These are phyloP conservation scores for Picocystis sp. DNA, from an alignment of 163 green algal genomes.

Conservation along the genomic window DNA sequence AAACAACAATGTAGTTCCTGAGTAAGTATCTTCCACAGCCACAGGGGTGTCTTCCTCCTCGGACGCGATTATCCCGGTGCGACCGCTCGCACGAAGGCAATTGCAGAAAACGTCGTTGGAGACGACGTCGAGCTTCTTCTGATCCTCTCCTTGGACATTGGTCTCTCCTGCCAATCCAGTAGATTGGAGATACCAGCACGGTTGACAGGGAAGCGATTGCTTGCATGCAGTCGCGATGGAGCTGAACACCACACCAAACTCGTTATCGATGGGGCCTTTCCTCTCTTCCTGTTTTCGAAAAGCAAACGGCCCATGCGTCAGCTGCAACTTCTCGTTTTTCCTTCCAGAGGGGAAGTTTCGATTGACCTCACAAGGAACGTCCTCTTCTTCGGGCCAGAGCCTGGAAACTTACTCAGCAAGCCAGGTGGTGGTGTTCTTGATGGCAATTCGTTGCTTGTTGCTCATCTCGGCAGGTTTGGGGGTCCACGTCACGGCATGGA, in stretches of 20 bases:
- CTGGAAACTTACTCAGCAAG: conserved; percentile 41
- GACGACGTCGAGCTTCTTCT: conserved; percentile 99
- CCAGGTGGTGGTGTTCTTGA: conserved; percentile 65
- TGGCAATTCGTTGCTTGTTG: conserved; percentile 22
- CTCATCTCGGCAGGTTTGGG: no score
- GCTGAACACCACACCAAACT: conserved; percentile 83
- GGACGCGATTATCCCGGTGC: conserved; percentile 17
- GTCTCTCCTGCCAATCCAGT: conserved; percentile 49
- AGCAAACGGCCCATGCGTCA: no score
- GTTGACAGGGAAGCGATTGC: conserved; percentile 78
- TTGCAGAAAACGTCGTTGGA: conserved; percentile 95
- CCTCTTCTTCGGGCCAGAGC: background rate
- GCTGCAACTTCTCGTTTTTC: no score
- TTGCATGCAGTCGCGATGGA: conserved; percentile 92
- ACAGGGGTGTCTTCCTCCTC: conserved; percentile 15
- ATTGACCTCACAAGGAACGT: background rate
- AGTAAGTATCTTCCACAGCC: conserved; percentile 85
- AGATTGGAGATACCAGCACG: conserved; percentile 79
- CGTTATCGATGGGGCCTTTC: conserved; percentile 63
- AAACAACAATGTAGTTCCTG: conserved; percentile 95
- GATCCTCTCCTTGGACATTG: conserved; percentile 86
- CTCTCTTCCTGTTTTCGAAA: conserved; percentile 48
- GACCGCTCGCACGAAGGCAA: conserved; percentile 54
- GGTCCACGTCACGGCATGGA: no score
- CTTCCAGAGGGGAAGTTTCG: background rate